Evolutionary conservation across 306 rosid genomes (phyloP).

Genomic region (Biancaea sappan): DNA sequence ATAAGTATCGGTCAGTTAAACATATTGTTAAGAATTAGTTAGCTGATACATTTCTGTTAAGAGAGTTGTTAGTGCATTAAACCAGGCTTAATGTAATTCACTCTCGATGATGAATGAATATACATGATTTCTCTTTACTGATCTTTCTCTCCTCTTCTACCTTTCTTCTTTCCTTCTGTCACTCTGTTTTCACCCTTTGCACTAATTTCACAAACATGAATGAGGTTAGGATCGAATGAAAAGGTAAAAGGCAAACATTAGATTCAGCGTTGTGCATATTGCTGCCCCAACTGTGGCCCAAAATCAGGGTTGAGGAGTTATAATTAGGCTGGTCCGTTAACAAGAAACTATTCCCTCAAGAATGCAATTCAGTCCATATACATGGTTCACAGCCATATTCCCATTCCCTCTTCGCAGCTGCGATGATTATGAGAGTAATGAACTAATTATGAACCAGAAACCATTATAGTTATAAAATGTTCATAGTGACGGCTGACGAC

Average conservation of each 20-base stretch:
- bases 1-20: no score
- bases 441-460: neutral
- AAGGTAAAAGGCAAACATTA: conserved; percentile 3
- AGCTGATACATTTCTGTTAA: no score
- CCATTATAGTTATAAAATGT: neutral
- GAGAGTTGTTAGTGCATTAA: no score
- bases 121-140: no score
- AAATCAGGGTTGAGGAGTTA: neutral
- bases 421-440: neutral
- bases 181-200: no score
- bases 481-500: conserved; percentile 46
- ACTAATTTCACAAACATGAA: neutral
- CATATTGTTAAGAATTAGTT: no score
- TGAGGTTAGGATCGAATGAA: neutral
- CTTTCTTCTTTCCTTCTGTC: no score
- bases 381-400: conserved; percentile 4
- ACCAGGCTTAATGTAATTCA: no score
- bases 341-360: neutral
- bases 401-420: neutral
- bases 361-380: neutral
- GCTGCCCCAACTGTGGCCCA: neutral
- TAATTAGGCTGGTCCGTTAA: neutral
- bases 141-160: no score
- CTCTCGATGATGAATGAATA: no score
- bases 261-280: neutral